These are phyloP conservation scores for Daldinia decipiens DNA, from an alignment of 495 filamentous ascomycete genomes.

Conservation along the genomic window DNA sequence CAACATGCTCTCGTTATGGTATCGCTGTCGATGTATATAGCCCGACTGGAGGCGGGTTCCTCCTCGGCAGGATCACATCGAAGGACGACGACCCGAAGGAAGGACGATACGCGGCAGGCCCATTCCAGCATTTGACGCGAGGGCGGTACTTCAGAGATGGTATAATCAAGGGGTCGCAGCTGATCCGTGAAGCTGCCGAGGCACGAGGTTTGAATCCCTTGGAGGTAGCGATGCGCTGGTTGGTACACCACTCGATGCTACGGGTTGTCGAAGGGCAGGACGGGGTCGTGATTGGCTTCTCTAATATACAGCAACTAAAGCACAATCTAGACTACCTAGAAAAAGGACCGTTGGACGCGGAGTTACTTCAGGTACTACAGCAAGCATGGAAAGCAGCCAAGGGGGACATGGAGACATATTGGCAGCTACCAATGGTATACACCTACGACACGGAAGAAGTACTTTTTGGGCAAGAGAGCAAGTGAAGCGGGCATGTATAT, in stretches of 20 bases:
- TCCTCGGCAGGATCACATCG: slow-evolving; percentile 68
- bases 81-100: slow-evolving; percentile 66
- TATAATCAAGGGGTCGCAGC: slow-evolving; percentile 73
- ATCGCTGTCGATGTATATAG: slow-evolving; percentile 84
- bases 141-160: slow-evolving; percentile 77
- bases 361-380: slow-evolving; percentile 75
- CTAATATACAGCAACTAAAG: slow-evolving; percentile 72
- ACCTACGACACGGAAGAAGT: slow-evolving; percentile 69
- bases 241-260: slow-evolving; percentile 75
- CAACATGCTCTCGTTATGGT: slow-evolving; percentile 77
- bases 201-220: slow-evolving; percentile 74
- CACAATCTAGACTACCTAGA: slow-evolving; percentile 75
- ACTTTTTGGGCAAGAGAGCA: slow-evolving; percentile 53
- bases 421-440: slow-evolving; percentile 73
- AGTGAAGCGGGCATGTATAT: not conserved
- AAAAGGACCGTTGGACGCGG: slow-evolving; percentile 77
- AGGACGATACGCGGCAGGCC: slow-evolving; percentile 70
- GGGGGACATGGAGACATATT: slow-evolving; percentile 70
- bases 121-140: slow-evolving; percentile 63
- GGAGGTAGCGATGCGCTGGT: slow-evolving; percentile 80
- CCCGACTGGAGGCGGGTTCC: slow-evolving; percentile 78
- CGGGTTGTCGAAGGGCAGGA: slow-evolving; percentile 73
- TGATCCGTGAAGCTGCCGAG: slow-evolving; percentile 74
- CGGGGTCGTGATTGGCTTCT: slow-evolving; percentile 78
- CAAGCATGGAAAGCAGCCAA: slow-evolving; percentile 70